Evolutionary conservation across 352 stramenopile species (phyloP).

Genomic region (Phytopythium ostracodes): DNA sequence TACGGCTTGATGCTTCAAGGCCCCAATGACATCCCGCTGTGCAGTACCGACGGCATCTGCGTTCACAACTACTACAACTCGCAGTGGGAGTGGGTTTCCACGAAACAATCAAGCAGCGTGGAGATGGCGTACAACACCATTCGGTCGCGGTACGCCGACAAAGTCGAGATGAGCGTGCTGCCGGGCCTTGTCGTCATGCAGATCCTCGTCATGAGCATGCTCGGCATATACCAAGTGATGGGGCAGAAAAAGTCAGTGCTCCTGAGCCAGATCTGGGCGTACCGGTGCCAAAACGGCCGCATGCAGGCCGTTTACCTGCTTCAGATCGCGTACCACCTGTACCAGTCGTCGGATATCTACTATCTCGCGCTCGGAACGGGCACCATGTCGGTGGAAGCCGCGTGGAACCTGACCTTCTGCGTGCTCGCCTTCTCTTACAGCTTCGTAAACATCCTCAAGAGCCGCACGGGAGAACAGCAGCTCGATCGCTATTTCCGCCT

Average conservation of each 20-base stretch:
- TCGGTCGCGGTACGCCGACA: conserved; percentile 5
- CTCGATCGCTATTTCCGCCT: conserved; percentile 27
- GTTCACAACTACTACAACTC: conserved; percentile 33
- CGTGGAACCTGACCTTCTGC: conserved; percentile 37
- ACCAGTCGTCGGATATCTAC: conserved; percentile 25
- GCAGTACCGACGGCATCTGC: conserved; percentile 16
- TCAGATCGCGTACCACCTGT: conserved; percentile 23
- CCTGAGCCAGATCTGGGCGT: conserved; percentile 22
- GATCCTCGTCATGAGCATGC: conserved; percentile 12
- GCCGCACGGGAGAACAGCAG: conserved; percentile 21
- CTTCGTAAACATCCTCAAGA: conserved; percentile 21
- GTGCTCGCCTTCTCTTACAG: conserved; percentile 23
- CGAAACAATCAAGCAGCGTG: neutral
- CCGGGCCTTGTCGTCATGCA: conserved; percentile 7
- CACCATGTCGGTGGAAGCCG: conserved; percentile 29
- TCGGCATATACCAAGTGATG: conserved; percentile 28
- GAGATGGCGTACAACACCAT: conserved; percentile 9
- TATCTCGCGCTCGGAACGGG: conserved; percentile 28
- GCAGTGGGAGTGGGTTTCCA: conserved; percentile 22
- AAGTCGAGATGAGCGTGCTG: conserved; percentile 4
- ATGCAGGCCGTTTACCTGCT: conserved; percentile 25
- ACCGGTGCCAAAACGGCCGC: conserved; percentile 11
- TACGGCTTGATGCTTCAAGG: conserved; percentile 27
- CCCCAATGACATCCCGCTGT: conserved; percentile 21
- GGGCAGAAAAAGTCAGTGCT: conserved; percentile 19